Conservation (phyloP, 108 stramenopile genomes). For the Nitzschia sp. region DNA sequence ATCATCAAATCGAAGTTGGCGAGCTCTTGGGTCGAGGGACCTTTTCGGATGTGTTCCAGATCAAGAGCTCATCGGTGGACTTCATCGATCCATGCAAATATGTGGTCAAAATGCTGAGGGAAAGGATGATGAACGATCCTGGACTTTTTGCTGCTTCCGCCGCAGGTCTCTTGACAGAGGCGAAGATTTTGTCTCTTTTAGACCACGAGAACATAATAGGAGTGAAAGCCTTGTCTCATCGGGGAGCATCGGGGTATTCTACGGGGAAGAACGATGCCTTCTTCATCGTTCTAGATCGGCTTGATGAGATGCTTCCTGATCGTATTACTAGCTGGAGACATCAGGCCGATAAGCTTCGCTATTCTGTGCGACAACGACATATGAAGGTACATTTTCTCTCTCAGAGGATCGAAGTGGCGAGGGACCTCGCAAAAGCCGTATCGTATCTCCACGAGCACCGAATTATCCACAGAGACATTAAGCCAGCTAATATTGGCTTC, state of each 20-base stretch:
- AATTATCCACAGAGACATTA: constrained; percentile 39
- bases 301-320: constrained; percentile 38
- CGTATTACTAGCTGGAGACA: constrained; percentile 32
- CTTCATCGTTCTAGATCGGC: constrained; percentile 46
- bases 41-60: constrained; percentile 52
- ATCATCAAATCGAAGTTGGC: constrained; percentile 40
- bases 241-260: not conserved
- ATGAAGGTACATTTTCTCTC: not conserved
- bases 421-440: constrained; percentile 14
- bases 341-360: not conserved
- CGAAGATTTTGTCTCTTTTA: constrained; percentile 4
- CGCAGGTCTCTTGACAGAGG: constrained; percentile 7
- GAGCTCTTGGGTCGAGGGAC: constrained; percentile 43
- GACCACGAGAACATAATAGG: constrained; percentile 15
- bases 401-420: not conserved
- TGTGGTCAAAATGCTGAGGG: constrained; percentile 22
- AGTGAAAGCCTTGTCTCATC: not conserved
- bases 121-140: not conserved
- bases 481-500: constrained; percentile 40
- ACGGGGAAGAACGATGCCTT: constrained; percentile 32
- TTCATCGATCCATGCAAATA: constrained; percentile 1
- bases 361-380: not conserved
- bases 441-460: constrained; percentile 23
- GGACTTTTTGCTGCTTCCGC: constrained; percentile 18
- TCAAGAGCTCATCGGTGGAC: not conserved